A percentile compares a stretch with the other conserved stretches of the same genome.
phyloP scores from a whole-genome alignment of 768 basidiomycete genomes.

The Suillus fuscotomentosus region DNA sequence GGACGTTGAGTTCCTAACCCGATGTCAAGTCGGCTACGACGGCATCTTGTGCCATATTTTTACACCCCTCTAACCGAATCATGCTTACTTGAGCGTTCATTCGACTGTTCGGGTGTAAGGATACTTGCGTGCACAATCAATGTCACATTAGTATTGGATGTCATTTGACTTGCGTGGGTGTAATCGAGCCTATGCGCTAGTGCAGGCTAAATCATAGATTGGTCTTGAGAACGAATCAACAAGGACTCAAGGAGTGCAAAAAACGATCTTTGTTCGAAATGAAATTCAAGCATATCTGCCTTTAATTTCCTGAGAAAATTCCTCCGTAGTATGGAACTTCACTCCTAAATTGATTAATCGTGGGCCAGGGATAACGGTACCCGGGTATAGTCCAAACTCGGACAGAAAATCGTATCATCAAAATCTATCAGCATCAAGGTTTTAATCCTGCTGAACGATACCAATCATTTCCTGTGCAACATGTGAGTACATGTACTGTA shows the following conservation, averaged over 20 bases:
- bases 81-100: neutral
- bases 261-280: neutral
- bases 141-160: too few relatives aligned
- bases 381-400: slow-evolving; percentile 22
- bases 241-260: neutral
- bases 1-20: neutral
- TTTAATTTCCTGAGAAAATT: slow-evolving; percentile 20
- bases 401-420: slow-evolving; percentile 22
- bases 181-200: too few relatives aligned
- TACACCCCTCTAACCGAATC: neutral
- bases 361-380: slow-evolving; percentile 20
- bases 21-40: neutral
- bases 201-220: too few relatives aligned
- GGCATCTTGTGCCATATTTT: neutral
- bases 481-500: neutral
- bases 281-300: slow-evolving; percentile 13
- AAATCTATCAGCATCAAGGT: neutral
- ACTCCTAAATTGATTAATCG: slow-evolving; percentile 25
- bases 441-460: neutral
- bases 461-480: slow-evolving; percentile 20
- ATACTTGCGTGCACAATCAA: neutral
- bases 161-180: too few relatives aligned
- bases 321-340: slow-evolving; percentile 21
- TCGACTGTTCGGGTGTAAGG: neutral
- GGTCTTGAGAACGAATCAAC: too few relatives aligned